Base-by-base conservation (phyloP, 75 land plant genomes). In the Pinus taeda region DNA sequence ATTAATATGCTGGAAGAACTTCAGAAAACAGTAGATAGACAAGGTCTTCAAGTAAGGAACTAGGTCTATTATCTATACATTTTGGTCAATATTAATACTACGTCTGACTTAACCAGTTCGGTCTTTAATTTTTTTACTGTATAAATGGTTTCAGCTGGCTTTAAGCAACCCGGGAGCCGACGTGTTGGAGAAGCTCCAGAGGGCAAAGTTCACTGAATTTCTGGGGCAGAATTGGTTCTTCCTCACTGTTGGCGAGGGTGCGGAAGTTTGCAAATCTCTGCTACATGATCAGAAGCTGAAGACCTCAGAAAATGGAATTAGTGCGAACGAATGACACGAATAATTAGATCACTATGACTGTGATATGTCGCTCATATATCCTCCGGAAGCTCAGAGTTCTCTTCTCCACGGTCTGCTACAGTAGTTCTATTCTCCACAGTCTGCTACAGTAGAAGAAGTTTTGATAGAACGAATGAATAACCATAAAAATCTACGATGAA, bases 211-310 rank as follows among this genome's bases (percentile, higher is more conserved):
- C 66, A 73, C 92, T 0, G 94, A 91, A n/a, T 33, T 17, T 2
- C 60, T 95, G 15, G 98, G 97, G 1, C 82, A 82, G 30, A 88
- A 93, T 45, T 93, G 96, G 98, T 78, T 95, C 45, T 91, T 90
- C 74, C 67, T 95, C 11, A 91, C 92, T 8, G 92, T 93, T 8
- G 97, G 76, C 14, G 93, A 93, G 59, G 98, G 88, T 30, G 92
- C 91, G 26, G 75, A 76, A 20, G 85, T 90, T 17, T 91, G 93
- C 80, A 85, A 80, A 20, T 90, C 67, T 74, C 74, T 83, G 80
- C 83, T 90, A 57, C 86, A 90, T 21, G 63, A 82, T 0, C 80
- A 53, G 70, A 88, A 88, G 55, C 55, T 49, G 12, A 49, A 9
- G 3, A 49, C 2, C 55, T 49, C 11, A 49, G 11, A 49, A 49